Evolutionary conservation across 257 asterid species (phyloP).

Genomic region (Capsicum pubescens): DNA sequence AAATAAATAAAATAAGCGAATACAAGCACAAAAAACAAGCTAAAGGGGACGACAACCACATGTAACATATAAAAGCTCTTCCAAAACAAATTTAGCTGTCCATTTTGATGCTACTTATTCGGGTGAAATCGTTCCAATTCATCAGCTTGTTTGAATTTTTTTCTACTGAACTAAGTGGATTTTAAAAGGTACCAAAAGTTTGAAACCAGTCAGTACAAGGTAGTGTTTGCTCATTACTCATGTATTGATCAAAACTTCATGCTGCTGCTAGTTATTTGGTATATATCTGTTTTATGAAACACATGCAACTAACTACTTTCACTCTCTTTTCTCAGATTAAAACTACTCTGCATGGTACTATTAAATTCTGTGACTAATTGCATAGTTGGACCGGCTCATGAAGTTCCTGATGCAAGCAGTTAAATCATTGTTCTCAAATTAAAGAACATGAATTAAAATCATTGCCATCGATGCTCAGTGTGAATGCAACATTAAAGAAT

Average conservation of each 20-base stretch:
- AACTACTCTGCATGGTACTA: background rate
- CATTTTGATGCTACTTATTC: background rate
- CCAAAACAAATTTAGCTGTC: background rate
- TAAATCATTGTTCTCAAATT: background rate
- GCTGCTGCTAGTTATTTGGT: background rate
- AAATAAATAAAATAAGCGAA: background rate
- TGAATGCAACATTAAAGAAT: background rate
- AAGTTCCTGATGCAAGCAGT: background rate
- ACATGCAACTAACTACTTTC: background rate
- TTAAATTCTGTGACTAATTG: constrained; percentile 9
- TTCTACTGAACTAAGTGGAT: background rate
- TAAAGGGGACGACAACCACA: constrained; percentile 15
- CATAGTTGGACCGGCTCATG: background rate
- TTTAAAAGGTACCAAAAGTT: background rate
- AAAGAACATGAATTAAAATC: background rate
- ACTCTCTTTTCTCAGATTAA: background rate
- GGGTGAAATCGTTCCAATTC: background rate
- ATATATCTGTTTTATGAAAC: background rate
- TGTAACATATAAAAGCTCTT: background rate
- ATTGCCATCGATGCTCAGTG: background rate
- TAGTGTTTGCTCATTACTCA: background rate
- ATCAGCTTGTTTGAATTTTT: background rate
- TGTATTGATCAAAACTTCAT: background rate
- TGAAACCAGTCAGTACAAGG: background rate
- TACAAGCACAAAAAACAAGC: background rate